Evolutionary conservation across 129 eudicot genomes (phyloP).

Genomic region (Tanacetum coccineum): DNA sequence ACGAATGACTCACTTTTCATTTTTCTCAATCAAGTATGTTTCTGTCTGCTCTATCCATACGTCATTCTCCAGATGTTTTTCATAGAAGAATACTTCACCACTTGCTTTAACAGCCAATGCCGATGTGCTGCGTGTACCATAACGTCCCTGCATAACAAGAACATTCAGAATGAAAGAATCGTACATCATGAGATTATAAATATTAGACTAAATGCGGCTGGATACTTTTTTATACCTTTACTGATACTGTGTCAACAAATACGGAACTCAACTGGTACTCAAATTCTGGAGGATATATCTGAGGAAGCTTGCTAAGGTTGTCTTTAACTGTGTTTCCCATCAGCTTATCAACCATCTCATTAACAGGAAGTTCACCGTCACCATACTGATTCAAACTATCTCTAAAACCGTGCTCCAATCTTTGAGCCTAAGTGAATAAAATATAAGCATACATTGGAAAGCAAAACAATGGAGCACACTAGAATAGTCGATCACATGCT

Average conservation of each 20-base stretch:
- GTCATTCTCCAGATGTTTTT: conserved; percentile 49
- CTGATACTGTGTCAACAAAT: conserved; percentile 39
- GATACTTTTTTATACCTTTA: conserved; percentile 29
- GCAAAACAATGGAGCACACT: neutral
- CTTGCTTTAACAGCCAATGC: conserved; percentile 43
- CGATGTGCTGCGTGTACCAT: conserved; percentile 89
- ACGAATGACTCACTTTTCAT: conserved; percentile 17
- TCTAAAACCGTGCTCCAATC: conserved; percentile 50
- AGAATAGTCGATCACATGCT: neutral
- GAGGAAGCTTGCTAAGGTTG: conserved; percentile 56
- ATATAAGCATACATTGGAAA: conserved; percentile 14
- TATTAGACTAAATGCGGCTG: neutral
- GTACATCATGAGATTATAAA: neutral
- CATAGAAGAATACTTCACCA: conserved; percentile 59
- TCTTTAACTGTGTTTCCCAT: conserved; percentile 70
- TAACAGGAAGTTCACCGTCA: conserved; percentile 42
- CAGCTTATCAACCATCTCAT: conserved; percentile 56
- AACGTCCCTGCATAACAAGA: conserved; percentile 51
- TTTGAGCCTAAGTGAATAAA: conserved; percentile 47
- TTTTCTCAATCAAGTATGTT: conserved; percentile 42
- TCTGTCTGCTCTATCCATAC: conserved; percentile 51
- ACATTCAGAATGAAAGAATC: neutral
- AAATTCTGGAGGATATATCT: conserved; percentile 43
- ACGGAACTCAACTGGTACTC: conserved; percentile 67
- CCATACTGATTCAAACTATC: conserved; percentile 38